These are phyloP conservation scores for Blepharisma japonicum DNA, from an alignment of 73 alveolate species.

Conservation along the genomic window DNA sequence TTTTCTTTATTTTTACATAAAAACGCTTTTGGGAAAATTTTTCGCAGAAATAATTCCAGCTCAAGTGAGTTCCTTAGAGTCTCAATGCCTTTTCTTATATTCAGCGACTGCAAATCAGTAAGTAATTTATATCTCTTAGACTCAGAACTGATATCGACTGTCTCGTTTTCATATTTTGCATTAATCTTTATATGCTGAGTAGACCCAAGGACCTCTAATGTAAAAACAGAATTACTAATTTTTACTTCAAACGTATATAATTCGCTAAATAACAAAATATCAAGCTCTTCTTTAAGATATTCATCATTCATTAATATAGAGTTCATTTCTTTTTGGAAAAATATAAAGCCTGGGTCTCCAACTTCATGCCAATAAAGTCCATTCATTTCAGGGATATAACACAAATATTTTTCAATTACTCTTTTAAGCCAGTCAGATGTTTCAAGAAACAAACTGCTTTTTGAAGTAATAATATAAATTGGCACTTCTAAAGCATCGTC, in stretches of 20 bases:
- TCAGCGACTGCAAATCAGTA: neutral
- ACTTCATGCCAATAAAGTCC: slow-evolving; percentile 12
- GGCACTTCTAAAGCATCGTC: slow-evolving; percentile 10
- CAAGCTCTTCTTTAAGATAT: neutral
- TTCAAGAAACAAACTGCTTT: too few relatives aligned
- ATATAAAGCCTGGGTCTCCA: neutral
- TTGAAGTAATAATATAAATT: too few relatives aligned
- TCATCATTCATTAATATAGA: slow-evolving; percentile 13
- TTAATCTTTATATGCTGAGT: neutral
- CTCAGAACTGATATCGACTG: slow-evolving; percentile 4
- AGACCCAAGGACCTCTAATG: neutral
- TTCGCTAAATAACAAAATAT: neutral
- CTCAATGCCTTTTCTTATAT: neutral
- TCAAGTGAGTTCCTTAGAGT: neutral
- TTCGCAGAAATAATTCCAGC: neutral
- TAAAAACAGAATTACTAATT: neutral
- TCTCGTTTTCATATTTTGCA: neutral
- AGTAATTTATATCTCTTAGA: neutral
- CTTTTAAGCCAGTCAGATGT: too few relatives aligned
- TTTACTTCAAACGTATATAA: neutral
- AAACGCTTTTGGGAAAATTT: slow-evolving; percentile 28
- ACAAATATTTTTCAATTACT: too few relatives aligned
- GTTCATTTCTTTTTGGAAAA: neutral
- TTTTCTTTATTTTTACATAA: too few relatives aligned
- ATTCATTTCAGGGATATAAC: too few relatives aligned